Evolutionary conservation across 352 stramenopile species (phyloP).

Genomic region (Globisporangium camurandrum): DNA sequence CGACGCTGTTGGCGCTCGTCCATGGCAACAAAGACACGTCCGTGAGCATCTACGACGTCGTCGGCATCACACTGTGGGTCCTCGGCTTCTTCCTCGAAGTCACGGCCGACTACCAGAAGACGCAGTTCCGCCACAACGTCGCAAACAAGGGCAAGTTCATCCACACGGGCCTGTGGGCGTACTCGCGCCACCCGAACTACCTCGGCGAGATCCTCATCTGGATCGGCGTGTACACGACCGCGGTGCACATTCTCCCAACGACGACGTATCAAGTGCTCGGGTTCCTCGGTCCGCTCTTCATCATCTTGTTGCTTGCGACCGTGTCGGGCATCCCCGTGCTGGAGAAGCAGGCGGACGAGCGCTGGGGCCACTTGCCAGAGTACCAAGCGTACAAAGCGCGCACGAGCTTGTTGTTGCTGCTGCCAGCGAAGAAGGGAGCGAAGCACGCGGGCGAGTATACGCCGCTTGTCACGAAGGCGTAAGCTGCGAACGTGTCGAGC

Average conservation of each 20-base stretch:
- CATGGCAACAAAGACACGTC: conserved; percentile 22
- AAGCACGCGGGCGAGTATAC: conserved; percentile 9
- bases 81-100: conserved; percentile 71
- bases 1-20: conserved; percentile 40
- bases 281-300: conserved; percentile 51
- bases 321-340: conserved; percentile 70
- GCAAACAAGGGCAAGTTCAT: conserved; percentile 79
- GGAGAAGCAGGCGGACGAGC: conserved; percentile 59
- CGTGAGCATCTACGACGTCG: conserved; percentile 6
- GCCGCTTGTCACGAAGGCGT: conserved; percentile 14
- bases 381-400: conserved; percentile 73
- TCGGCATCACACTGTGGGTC: conserved; percentile 33
- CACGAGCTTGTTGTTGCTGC: conserved; percentile 49
- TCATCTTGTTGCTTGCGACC: conserved; percentile 46
- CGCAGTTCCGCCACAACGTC: conserved; percentile 49
- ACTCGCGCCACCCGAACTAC: conserved; percentile 90
- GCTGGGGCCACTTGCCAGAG: conserved; percentile 40
- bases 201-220: conserved; percentile 89
- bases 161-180: conserved; percentile 67
- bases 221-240: conserved; percentile 49
- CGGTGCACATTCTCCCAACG: conserved; percentile 35
- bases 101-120: conserved; percentile 78
- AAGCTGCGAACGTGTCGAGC: too few species aligned
- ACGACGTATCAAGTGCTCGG: conserved; percentile 29
- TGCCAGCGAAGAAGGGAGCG: conserved; percentile 9